Evolutionary conservation across 1,284 basidiomycete genomes (phyloP).

Genomic region (Ganoderma lingzhi): DNA sequence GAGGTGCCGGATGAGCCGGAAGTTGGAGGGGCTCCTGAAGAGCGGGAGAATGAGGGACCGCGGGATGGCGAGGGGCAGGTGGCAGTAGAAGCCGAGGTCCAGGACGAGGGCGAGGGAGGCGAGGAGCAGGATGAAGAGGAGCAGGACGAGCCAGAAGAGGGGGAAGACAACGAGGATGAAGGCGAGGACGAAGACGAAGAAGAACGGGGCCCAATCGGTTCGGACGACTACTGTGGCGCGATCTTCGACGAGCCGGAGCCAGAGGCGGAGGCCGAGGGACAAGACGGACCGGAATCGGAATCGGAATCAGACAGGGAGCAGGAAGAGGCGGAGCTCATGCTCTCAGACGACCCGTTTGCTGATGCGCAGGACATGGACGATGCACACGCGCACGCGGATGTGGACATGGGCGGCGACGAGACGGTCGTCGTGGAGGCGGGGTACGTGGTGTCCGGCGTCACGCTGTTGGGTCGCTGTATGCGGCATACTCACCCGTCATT

Average conservation of each 20-base stretch:
- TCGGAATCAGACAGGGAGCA: conserved; percentile 9
- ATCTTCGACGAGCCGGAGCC: conserved; percentile 17
- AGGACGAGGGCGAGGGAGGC: background rate
- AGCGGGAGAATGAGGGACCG: background rate
- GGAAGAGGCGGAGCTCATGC: conserved; percentile 13
- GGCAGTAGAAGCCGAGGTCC: background rate
- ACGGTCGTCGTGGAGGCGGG: conserved; percentile 1
- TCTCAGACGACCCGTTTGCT: background rate
- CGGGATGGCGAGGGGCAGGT: background rate
- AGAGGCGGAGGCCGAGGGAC: background rate
- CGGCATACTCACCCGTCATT: background rate
- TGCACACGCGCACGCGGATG: too few species aligned
- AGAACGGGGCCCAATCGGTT: conserved; percentile 10
- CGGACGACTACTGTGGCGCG: conserved; percentile 28
- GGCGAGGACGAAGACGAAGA: conserved; percentile 16
- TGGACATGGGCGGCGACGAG: background rate
- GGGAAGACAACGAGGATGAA: background rate
- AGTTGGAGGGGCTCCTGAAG: background rate
- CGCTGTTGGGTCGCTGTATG: background rate
- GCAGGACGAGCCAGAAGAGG: conserved; percentile 1
- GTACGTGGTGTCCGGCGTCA: conserved; percentile 4
- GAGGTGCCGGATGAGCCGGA: background rate
- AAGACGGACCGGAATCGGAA: background rate
- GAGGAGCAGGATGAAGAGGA: conserved; percentile 13
- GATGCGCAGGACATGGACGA: background rate